Base-by-base conservation (phyloP, 108 stramenopile genomes). In the Poteriospumella lacustris region DNA sequence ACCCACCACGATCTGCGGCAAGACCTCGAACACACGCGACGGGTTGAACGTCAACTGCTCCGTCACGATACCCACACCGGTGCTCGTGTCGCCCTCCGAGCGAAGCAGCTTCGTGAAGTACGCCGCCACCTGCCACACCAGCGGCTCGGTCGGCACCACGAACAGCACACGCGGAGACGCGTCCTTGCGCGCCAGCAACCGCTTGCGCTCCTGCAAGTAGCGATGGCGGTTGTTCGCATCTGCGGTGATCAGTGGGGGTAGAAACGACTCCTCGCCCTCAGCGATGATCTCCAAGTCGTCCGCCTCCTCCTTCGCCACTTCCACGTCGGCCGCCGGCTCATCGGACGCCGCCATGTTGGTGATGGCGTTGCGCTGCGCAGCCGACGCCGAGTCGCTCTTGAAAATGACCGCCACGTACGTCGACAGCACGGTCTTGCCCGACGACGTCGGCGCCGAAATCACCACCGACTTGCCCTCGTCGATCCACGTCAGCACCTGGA, bases 41-140 rank as follows among this genome's bases (percentile, higher is more conserved):
- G 82, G 84, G 26, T 79, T 73, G 84, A 76, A 85, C 52, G 83
- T 64, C 56, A 85, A 44, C 76, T 85, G 84, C 52, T 83, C 80
- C 80, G 83, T 85, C 42, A 78, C 83, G 24, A 85, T 79, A 15
- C 78, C 84, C 58, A 84, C 83, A 67, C 62, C 39, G 15, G 62
- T 1, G n/a, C 29, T 1, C 3, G 9, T 3, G 36, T 64, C 60
- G 15, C 60, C 60, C 36, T 64, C 12, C 9, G 3, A 3, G 24
- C 60, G 60, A 34, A 64, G 31, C 3, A 97, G 93, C 77, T 97
- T 91, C 78, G 94, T 91, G 89, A 96, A 98, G 41, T 95, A 95
- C 9, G 97, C 96, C n/a, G 97, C 97, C 80, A 99, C 94, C 87
- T 99, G 97, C 97, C 97, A 99, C 1, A 97, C 97, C 38, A 99